Base-by-base conservation (phyloP, 148 eudicot genomes). In the Dianthus caryophyllus region DNA sequence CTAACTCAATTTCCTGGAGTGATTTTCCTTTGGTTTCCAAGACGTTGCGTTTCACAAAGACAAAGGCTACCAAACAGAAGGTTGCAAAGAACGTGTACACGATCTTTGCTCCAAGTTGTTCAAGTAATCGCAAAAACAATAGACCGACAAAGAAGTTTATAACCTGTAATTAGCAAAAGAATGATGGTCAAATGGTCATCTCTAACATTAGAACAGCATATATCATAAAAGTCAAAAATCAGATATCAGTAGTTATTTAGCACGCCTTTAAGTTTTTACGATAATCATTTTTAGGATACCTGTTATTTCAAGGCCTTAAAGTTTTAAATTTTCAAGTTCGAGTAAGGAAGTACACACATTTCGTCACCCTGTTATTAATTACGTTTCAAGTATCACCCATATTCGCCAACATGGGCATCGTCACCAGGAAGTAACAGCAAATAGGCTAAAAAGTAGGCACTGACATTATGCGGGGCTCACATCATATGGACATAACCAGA, bases 1-100 rank as follows among this genome's bases (percentile, higher is more conserved):
- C 91, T 43, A 90, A 69, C 74, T 90, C 97, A 59, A 90, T 90
- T 76, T 90, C 97, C 64, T 90, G 95, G 53, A 90, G 84, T 44
- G 95, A 71, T 78, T 83, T 90, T 58, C 97, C 97, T 72, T 90
- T 90, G 24, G 97, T 90, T 82, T 90, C 97, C 75, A 90, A 57
- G 53, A 90, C 84, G 77, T 88, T 85, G 58, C 56, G 84, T 81
- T 86, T 88, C 55, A 88, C 95, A 71, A 84, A 90, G 18, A 62
- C 61, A 49, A 74, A 76, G 51, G 81, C 91, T 22, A 88, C 51
- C 75, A 90, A 73, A 77, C 97, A 90, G 74, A 86, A 85, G 71
- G 76, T 71, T 25, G 79, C 89, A 59, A 90, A 90, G 61, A 78
- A 59, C 41, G 91, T 64, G 72, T 90, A 90, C 71, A 90, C 44